Conservation (phyloP, 768 basidiomycete genomes). For the Cubamyces lactineus region DNA sequence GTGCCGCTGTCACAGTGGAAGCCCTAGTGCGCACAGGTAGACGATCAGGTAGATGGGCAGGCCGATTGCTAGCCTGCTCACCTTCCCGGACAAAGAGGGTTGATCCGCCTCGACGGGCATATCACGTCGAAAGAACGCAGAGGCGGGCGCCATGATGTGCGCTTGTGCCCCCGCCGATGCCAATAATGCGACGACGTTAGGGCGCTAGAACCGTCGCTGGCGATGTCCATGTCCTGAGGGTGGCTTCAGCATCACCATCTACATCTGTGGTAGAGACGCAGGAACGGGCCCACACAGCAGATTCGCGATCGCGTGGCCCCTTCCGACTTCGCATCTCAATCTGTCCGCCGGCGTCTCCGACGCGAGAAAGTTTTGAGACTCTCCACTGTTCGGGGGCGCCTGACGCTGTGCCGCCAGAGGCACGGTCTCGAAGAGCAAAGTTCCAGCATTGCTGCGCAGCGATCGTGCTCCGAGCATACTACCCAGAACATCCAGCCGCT, state of each 20-base stretch:
- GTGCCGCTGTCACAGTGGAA: constrained; percentile 1
- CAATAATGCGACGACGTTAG: no score
- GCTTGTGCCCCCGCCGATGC: no score
- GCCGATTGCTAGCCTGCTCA: neutral
- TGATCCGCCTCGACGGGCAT: neutral
- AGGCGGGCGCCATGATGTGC: neutral
- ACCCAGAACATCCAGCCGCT: neutral
- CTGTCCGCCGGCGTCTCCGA: neutral
- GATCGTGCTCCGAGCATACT: neutral
- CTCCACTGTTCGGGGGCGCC: no score
- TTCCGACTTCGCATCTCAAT: constrained; percentile 3
- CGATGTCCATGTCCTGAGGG: neutral
- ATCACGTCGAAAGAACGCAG: neutral
- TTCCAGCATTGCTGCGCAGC: neutral
- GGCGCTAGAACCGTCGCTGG: neutral
- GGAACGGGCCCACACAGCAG: constrained; percentile 13
- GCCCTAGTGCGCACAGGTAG: constrained; percentile 4
- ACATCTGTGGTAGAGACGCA: constrained; percentile 4
- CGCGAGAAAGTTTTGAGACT: neutral
- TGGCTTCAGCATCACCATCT: neutral
- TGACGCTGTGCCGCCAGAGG: no score
- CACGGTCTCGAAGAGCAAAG: no score
- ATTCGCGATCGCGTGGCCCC: constrained; percentile 7
- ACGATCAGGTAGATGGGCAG: neutral
- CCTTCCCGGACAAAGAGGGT: neutral